Evolutionary conservation across 2,329 filamentous ascomycete genomes (phyloP).

Genomic region (Ophiostoma ulmi): DNA sequence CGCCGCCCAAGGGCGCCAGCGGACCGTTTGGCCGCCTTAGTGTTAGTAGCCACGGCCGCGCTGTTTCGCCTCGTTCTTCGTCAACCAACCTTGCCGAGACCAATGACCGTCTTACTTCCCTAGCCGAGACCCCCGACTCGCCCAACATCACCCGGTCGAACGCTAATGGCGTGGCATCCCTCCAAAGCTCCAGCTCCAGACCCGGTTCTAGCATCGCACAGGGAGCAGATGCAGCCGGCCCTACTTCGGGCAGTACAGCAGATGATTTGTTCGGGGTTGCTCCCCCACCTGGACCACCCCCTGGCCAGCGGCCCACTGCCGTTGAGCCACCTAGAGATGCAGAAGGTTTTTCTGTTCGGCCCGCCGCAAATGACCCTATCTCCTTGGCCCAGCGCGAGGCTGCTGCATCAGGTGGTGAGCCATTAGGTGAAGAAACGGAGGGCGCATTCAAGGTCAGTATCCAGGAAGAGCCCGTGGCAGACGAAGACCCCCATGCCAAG

Average conservation of each 20-base stretch:
- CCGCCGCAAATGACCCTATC: slow-evolving; percentile 58
- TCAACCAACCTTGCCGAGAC: slow-evolving; percentile 55
- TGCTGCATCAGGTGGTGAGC: slow-evolving; percentile 35
- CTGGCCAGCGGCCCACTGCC: slow-evolving; percentile 37
- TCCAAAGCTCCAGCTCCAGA: background rate
- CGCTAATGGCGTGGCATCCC: slow-evolving; percentile 27
- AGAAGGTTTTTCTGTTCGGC: slow-evolving; percentile 72
- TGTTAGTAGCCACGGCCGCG: slow-evolving; percentile 57
- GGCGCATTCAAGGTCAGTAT: slow-evolving; percentile 76
- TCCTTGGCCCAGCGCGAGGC: slow-evolving; percentile 68
- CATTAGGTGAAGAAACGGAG: slow-evolving; percentile 52
- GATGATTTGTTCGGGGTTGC: slow-evolving; percentile 48
- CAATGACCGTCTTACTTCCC: slow-evolving; percentile 49
- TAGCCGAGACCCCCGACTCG: slow-evolving; percentile 52
- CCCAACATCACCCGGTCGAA: slow-evolving; percentile 32
- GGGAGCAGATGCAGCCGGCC: background rate
- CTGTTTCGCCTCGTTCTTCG: slow-evolving; percentile 54
- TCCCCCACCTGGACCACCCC: slow-evolving; percentile 49
- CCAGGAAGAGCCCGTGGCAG: slow-evolving; percentile 68
- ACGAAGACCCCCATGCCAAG: slow-evolving; percentile 70
- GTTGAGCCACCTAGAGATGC: slow-evolving; percentile 55
- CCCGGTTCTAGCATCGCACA: slow-evolving; percentile 4
- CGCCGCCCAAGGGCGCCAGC: slow-evolving; percentile 45
- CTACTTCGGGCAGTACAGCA: slow-evolving; percentile 33
- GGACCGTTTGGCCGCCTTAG: slow-evolving; percentile 56